Percentiles rank a stretch among this genome's conserved stretches.
Conservation (phyloP, 805 yeast species). For the Saccharomycopsis amapae region DNA sequence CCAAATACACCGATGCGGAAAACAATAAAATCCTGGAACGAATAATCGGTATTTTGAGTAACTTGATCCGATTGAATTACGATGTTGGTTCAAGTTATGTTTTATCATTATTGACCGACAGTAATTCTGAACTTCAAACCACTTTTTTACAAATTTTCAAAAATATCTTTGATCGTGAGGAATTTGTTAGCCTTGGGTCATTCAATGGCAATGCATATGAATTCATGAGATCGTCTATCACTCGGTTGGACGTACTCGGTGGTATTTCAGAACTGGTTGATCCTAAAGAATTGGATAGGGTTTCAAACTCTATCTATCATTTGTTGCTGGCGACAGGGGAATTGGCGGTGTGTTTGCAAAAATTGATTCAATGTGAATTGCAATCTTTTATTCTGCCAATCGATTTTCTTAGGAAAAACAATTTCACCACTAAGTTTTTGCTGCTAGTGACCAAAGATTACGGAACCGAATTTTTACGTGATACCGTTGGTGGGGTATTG, state of each 20-base stretch:
- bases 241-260: too few species aligned
- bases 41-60: conserved; percentile 8
- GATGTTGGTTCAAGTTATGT: conserved; percentile 16
- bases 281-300: conserved; percentile 9
- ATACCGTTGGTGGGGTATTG: conserved; percentile 50
- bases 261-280: too few species aligned
- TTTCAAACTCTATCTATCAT: conserved; percentile 6
- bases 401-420: conserved; percentile 59
- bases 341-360: neutral
- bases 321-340: conserved; percentile 3
- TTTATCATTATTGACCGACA: conserved; percentile 6
- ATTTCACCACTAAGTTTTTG: conserved; percentile 65
- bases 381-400: conserved; percentile 29
- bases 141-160: conserved; percentile 13
- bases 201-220: too few species aligned
- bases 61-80: conserved; percentile 13
- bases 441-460: conserved; percentile 61
- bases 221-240: too few species aligned
- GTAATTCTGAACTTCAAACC: conserved; percentile 6
- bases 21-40: conserved; percentile 5
- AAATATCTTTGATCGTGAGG: conserved; percentile 22
- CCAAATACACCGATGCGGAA: neutral
- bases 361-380: conserved; percentile 12
- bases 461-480: conserved; percentile 51
- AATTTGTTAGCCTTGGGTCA: too few species aligned